Evolutionary conservation across 2,329 filamentous ascomycete genomes (phyloP).

Genomic region (Falciphora oryzae): DNA sequence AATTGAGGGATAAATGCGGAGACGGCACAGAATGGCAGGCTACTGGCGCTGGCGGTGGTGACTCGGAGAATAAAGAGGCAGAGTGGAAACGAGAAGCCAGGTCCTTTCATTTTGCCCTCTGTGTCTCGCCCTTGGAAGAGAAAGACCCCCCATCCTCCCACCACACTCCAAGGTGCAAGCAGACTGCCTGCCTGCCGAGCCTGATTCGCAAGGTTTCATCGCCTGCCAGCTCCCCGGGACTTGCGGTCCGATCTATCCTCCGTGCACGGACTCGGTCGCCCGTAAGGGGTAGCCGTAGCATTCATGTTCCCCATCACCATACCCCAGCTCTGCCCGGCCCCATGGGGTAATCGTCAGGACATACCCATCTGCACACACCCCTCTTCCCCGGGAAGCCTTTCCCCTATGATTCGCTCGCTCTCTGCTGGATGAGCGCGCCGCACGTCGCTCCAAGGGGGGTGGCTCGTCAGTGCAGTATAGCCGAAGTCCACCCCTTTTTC

Average conservation of each 20-base stretch:
- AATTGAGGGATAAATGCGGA: not conserved
- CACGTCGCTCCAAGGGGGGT: too few species aligned
- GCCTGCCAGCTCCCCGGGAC: slow-evolving; percentile 6
- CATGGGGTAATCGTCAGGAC: not conserved
- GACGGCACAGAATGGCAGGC: not conserved
- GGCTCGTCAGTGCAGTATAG: too few species aligned
- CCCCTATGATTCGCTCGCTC: too few species aligned
- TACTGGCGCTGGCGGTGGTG: not conserved
- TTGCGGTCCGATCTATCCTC: slow-evolving; percentile 12
- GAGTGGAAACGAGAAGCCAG: not conserved
- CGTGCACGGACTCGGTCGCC: slow-evolving; percentile 1
- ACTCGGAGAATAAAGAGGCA: not conserved
- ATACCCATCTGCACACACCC: slow-evolving; percentile 1
- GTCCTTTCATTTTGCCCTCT: not conserved
- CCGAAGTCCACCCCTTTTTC: too few species aligned
- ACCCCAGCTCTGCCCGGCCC: not conserved
- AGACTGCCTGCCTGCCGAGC: not conserved
- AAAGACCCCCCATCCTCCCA: too few species aligned
- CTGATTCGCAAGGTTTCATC: slow-evolving; percentile 7
- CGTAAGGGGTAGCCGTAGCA: not conserved
- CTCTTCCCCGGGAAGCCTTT: too few species aligned
- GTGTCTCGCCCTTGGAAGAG: too few species aligned
- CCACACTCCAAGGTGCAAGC: not conserved
- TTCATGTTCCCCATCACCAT: too few species aligned
- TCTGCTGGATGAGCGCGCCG: too few species aligned